Percentiles rank a stretch among this genome's conserved stretches.
phyloP scores from a whole-genome alignment of 2,329 filamentous ascomycete genomes.

The Nothophoma quercina region DNA sequence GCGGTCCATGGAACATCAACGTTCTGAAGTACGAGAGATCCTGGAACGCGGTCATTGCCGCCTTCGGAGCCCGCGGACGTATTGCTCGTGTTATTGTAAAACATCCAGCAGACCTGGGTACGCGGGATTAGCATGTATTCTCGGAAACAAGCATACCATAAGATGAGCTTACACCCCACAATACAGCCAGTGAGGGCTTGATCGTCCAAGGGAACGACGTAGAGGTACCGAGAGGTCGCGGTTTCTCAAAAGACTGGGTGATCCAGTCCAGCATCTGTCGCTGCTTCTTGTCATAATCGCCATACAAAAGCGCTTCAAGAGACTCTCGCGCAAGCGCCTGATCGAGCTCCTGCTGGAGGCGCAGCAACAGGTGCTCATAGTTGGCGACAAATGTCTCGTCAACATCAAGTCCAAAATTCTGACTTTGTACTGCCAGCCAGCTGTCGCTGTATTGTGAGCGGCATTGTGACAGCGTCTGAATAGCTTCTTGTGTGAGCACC shows the following conservation, averaged over 20 bases:
- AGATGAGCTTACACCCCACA: constrained; percentile 48
- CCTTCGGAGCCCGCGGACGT: constrained; percentile 14
- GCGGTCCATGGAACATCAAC: constrained; percentile 36
- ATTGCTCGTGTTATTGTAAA: constrained; percentile 34
- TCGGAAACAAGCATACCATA: background rate
- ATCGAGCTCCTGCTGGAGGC: constrained; percentile 48
- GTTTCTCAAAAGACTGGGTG: constrained; percentile 51
- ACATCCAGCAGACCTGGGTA: constrained; percentile 51
- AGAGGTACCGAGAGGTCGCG: constrained; percentile 48
- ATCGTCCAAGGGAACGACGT: constrained; percentile 54
- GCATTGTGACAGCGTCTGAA: constrained; percentile 38
- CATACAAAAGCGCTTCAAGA: constrained; percentile 35
- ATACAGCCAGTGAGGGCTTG: constrained; percentile 52
- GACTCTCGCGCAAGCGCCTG: constrained; percentile 39
- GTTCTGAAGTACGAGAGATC: constrained; percentile 37
- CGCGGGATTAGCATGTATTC: constrained; percentile 1
- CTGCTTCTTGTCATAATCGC: constrained; percentile 43
- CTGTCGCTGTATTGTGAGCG: constrained; percentile 38
- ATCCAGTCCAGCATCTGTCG: constrained; percentile 49
- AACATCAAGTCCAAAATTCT: constrained; percentile 37
- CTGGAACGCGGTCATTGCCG: constrained; percentile 33
- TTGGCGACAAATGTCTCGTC: constrained; percentile 53
- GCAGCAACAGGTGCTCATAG: constrained; percentile 53
- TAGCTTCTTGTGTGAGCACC: constrained; percentile 41
- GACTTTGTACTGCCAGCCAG: constrained; percentile 43